Evolutionary conservation across 2,329 filamentous ascomycete genomes (phyloP).

Genomic region (Sporothrix variecibatus): DNA sequence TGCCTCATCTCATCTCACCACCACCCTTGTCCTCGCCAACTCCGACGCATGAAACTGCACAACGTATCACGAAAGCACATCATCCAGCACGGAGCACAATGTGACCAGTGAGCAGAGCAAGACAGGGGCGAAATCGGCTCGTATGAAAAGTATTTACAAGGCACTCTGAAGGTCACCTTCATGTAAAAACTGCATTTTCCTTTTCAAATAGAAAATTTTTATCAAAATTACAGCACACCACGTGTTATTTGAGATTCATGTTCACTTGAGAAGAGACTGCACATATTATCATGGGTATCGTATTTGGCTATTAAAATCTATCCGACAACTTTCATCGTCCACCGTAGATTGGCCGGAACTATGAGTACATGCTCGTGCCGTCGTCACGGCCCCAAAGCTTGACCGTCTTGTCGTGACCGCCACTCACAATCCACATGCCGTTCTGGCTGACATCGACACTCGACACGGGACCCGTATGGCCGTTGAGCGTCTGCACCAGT

Average conservation of each 20-base stretch:
- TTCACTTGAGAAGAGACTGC: not conserved
- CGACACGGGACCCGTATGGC: slow-evolving; percentile 88
- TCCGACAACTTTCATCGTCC: not conserved
- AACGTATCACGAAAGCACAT: not conserved
- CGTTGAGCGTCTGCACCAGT: slow-evolving; percentile 80
- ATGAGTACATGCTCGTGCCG: slow-evolving; percentile 42
- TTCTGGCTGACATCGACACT: slow-evolving; percentile 87
- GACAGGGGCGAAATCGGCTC: not conserved
- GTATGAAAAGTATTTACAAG: no score
- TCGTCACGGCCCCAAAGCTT: slow-evolving; percentile 95
- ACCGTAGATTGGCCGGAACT: not conserved
- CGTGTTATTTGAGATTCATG: not conserved
- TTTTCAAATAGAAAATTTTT: no score
- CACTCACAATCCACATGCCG: slow-evolving; percentile 89
- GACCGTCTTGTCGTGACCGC: slow-evolving; percentile 89
- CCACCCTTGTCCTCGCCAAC: not conserved
- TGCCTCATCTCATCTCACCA: not conserved
- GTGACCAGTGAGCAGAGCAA: not conserved
- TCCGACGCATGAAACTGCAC: not conserved
- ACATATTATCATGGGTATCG: slow-evolving; percentile 22
- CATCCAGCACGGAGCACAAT: not conserved
- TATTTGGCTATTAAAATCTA: not conserved
- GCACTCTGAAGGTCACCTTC: not conserved
- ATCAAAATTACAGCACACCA: no score
- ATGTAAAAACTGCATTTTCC: no score